These are phyloP conservation scores for Cardamine occulta DNA, from an alignment of 345 rosid species.

Conservation along the genomic window DNA sequence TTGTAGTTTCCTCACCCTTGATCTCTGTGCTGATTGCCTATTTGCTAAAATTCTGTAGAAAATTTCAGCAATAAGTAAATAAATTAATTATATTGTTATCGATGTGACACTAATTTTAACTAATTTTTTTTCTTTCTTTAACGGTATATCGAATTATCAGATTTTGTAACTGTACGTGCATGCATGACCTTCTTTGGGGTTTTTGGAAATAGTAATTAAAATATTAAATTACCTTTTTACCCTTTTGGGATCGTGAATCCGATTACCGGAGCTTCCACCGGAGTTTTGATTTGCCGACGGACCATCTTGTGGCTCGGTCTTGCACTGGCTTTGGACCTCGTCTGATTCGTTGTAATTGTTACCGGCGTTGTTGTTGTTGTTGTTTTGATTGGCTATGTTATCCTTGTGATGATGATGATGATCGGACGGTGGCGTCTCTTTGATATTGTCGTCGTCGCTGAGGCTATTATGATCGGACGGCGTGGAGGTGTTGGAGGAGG, in stretches of 20 bases:
- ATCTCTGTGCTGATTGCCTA: slow-evolving; percentile 93
- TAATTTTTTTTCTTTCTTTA: slow-evolving; percentile 54
- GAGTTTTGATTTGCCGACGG: slow-evolving; percentile 40
- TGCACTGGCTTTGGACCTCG: slow-evolving; percentile 70
- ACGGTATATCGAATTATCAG: slow-evolving; percentile 49
- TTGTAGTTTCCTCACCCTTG: slow-evolving; percentile 89
- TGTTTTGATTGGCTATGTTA: slow-evolving; percentile 16
- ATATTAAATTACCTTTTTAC: slow-evolving; percentile 69
- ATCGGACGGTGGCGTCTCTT: slow-evolving; percentile 47
- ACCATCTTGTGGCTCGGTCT: slow-evolving; percentile 42
- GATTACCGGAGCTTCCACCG: slow-evolving; percentile 44
- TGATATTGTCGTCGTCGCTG: slow-evolving; percentile 50
- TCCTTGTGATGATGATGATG: slow-evolving; percentile 48
- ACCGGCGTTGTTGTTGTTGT: slow-evolving; percentile 39
- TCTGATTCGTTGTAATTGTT: slow-evolving; percentile 40
- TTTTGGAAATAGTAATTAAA: slow-evolving; percentile 58
- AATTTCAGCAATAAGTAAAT: not conserved
- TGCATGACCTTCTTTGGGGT: slow-evolving; percentile 46
- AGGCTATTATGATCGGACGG: slow-evolving; percentile 87
- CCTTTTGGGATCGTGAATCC: slow-evolving; percentile 76
- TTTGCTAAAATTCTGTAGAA: slow-evolving; percentile 65
- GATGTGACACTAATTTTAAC: slow-evolving; percentile 67
- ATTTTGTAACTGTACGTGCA: slow-evolving; percentile 70
- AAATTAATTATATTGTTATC: slow-evolving; percentile 52
- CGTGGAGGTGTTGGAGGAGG: slow-evolving; percentile 74